Evolutionary conservation across 352 stramenopile genomes (phyloP), one percentile per base, ranked within the genome.

Genomic region (Phytophthora hybrid): DNA sequence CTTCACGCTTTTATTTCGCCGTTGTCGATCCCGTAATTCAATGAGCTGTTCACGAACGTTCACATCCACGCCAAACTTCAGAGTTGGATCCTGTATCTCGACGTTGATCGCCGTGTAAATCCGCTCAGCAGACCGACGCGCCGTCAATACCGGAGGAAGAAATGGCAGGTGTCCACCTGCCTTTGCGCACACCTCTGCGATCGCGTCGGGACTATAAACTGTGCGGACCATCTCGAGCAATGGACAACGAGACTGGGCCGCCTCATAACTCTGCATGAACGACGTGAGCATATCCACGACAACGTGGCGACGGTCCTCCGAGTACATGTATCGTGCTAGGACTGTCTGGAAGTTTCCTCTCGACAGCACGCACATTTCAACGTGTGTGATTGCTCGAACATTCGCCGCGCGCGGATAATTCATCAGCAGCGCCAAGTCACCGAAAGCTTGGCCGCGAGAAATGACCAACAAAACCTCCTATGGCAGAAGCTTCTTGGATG

Each of bases 341-440:
- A 86, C 53, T 7, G 63, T 58, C 49, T 83, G 76, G 61, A 85
- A 85, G 5, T 63, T 44, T 9, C 73, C 56, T 19, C 76, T 65
- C 5, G 54, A 59, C 9, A 88, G 32, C 10, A 82, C 75, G 41
- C 80, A 82, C 68, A 88, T 80, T 51, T 85, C 78, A n/a, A 83
- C 77, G 56, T 85, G 75, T 26, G 74, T 80, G 23, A 79, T 65
- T 5, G 81, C 81, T 14, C 71, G 70, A 1, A 89, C 54, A 23
- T 75, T 79, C 2, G 69, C 74, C 4, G 81, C 74, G 16, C 78
- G 71, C 3, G 64, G 52, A 53, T 85, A 85, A 57, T 88, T 79
- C 69, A 76, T 81, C 1, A 91, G 31, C 23, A 89, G 65, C 18
- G 75, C 68, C 14, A 88, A 58, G 21, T 86, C 83, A 7, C 83